Conservation (phyloP, 805 yeast species). For the Candida succiphila region DNA sequence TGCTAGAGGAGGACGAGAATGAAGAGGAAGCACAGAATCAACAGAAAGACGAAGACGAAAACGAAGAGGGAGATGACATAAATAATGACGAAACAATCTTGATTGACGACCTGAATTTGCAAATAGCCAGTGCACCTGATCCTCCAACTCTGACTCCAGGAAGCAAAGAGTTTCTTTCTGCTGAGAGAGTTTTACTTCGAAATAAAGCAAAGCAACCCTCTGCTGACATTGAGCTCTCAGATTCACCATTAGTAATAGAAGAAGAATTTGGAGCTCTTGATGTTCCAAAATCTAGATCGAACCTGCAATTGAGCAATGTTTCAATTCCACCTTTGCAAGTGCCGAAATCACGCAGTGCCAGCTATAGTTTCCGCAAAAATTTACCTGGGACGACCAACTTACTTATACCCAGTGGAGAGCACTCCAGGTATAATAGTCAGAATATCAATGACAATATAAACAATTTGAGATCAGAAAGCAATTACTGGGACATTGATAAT, state of each 20-base stretch:
- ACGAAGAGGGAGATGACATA: background rate
- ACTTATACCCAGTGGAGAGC: background rate
- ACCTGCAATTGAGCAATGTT: too few relatives aligned
- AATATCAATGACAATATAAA: background rate
- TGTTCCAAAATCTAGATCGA: too few relatives aligned
- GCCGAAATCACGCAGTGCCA: too few relatives aligned
- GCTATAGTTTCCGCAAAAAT: constrained; percentile 8
- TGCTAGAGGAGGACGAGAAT: background rate
- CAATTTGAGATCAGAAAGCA: background rate
- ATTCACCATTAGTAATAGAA: background rate
- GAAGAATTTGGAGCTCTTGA: background rate
- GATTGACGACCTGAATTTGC: background rate
- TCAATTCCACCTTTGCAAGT: too few relatives aligned
- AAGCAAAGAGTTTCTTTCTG: too few relatives aligned
- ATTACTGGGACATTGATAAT: constrained; percentile 1
- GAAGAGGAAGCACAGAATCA: background rate
- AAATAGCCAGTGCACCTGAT: background rate
- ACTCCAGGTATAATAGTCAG: background rate
- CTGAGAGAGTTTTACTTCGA: too few relatives aligned
- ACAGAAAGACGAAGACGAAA: background rate
- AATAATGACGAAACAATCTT: background rate
- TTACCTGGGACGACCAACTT: constrained; percentile 8
- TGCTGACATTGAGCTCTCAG: background rate
- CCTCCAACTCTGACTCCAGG: background rate
- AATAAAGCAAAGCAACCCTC: too few relatives aligned